Evolutionary conservation across 164 flowering plant species (phyloP).

Genomic region (Tetracentron sinense): DNA sequence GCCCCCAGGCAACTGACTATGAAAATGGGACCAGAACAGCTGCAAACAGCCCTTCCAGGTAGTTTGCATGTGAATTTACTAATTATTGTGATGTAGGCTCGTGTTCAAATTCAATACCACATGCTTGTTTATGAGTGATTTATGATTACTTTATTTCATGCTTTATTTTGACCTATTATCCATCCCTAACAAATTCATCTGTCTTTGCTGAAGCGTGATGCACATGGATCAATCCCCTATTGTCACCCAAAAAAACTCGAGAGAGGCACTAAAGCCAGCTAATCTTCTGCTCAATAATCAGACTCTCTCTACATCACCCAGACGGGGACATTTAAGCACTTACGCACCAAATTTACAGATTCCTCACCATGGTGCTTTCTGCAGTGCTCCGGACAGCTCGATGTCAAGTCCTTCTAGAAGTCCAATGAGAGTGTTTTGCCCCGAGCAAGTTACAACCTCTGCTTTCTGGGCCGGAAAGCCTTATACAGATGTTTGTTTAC

Average conservation of each 20-base stretch:
- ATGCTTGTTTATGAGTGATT: background rate
- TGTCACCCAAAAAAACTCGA: constrained; percentile 29
- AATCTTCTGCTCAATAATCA: constrained; percentile 33
- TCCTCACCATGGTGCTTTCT: constrained; percentile 52
- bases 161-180: background rate
- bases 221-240: constrained; percentile 44
- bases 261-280: constrained; percentile 44
- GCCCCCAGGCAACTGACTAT: constrained; percentile 60
- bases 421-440: constrained; percentile 60
- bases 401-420: constrained; percentile 96
- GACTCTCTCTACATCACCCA: constrained; percentile 48
- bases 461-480: constrained; percentile 57
- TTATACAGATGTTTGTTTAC: constrained; percentile 53
- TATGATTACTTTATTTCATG: background rate
- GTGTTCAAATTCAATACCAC: no score
- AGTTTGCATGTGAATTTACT: constrained; percentile 13
- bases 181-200: constrained; percentile 15
- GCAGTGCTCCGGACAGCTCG: constrained; percentile 89
- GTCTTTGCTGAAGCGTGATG: constrained; percentile 36
- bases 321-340: constrained; percentile 41
- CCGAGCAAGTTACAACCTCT: constrained; percentile 54
- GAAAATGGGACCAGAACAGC: constrained; percentile 56
- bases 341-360: constrained; percentile 62
- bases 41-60: constrained; percentile 74
- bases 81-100: background rate